These are phyloP conservation scores for Boletellus ananas DNA, from an alignment of 768 basidiomycete genomes.

Conservation along the genomic window DNA sequence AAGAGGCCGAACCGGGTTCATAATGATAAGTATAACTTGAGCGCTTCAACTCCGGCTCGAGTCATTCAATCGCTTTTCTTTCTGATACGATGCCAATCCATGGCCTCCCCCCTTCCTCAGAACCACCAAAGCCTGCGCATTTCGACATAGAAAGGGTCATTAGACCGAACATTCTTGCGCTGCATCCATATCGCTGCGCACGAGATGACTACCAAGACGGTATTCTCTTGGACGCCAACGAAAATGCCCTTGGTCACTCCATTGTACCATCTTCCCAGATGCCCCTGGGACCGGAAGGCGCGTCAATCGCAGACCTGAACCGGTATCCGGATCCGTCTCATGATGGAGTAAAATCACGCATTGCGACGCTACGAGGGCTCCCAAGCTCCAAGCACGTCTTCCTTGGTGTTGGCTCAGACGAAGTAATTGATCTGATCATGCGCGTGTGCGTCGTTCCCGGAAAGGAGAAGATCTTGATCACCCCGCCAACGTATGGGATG, in stretches of 20 bases:
- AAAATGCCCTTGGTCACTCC: constrained; percentile 90
- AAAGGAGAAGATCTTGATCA: constrained; percentile 79
- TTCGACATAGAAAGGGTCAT: constrained; percentile 83
- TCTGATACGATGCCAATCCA: constrained; percentile 56
- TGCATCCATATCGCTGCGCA: constrained; percentile 93
- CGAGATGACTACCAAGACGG: constrained; percentile 92
- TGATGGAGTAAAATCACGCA: constrained; percentile 67
- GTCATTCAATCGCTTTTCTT: neutral
- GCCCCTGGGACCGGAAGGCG: constrained; percentile 34
- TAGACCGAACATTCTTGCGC: constrained; percentile 88
- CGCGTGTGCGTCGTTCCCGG: constrained; percentile 81
- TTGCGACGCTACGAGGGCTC: constrained; percentile 70
- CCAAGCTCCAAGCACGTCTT: constrained; percentile 70
- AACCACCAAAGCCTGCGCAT: constrained; percentile 61
- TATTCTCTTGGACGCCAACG: constrained; percentile 95
- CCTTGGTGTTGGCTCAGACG: constrained; percentile 95
- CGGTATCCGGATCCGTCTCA: constrained; percentile 95
- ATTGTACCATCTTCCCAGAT: constrained; percentile 42
- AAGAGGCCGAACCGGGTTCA: no score
- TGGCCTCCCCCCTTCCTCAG: constrained; percentile 47
- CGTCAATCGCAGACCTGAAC: constrained; percentile 58
- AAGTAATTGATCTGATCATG: constrained; percentile 92
- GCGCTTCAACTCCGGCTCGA: no score
- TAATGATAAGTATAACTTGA: no score
- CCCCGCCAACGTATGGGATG: constrained; percentile 98